Percentiles rank a stretch among this genome's conserved stretches.
phyloP scores from a whole-genome alignment of 371 early-diverging fungal species.

The Mortierella sp. region DNA sequence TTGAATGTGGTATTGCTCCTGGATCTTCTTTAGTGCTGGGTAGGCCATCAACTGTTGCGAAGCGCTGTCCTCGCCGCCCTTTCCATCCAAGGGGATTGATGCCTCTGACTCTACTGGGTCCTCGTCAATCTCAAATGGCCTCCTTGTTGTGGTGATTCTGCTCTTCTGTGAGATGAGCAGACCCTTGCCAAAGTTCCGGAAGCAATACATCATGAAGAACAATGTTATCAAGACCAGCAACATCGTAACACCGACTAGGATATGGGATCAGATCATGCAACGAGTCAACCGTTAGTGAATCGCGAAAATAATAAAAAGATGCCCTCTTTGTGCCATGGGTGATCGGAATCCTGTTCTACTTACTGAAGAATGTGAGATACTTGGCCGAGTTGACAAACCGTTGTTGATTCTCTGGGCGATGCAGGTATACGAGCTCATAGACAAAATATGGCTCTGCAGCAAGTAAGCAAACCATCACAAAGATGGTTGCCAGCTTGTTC shows the following conservation, averaged over 20 bases:
- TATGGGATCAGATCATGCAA: background rate
- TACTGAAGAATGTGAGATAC: slow-evolving; percentile 54
- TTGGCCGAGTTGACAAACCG: slow-evolving; percentile 33
- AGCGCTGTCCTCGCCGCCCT: slow-evolving; percentile 23
- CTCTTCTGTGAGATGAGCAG: slow-evolving; percentile 33
- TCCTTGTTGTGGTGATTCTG: slow-evolving; percentile 6
- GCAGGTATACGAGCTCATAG: slow-evolving; percentile 34
- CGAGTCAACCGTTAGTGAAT: no score
- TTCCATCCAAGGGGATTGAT: slow-evolving; percentile 19
- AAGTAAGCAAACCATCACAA: slow-evolving; percentile 44
- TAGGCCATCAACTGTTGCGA: slow-evolving; percentile 41
- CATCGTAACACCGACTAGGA: slow-evolving; percentile 42
- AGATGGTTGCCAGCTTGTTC: slow-evolving; percentile 23
- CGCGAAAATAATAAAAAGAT: no score
- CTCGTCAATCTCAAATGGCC: slow-evolving; percentile 53
- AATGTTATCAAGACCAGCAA: slow-evolving; percentile 37
- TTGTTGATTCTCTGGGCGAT: slow-evolving; percentile 4
- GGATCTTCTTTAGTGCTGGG: slow-evolving; percentile 45
- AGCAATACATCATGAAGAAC: slow-evolving; percentile 51
- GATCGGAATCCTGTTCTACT: background rate
- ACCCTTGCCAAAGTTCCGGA: slow-evolving; percentile 52
- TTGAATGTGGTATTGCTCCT: slow-evolving; percentile 33
- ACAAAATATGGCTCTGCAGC: slow-evolving; percentile 44
- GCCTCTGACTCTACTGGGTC: slow-evolving; percentile 27
- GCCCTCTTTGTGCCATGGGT: no score